These are phyloP conservation scores for Aureobasidium melanogenum DNA, from an alignment of 2,329 filamentous ascomycete genomes.

Conservation along the genomic window DNA sequence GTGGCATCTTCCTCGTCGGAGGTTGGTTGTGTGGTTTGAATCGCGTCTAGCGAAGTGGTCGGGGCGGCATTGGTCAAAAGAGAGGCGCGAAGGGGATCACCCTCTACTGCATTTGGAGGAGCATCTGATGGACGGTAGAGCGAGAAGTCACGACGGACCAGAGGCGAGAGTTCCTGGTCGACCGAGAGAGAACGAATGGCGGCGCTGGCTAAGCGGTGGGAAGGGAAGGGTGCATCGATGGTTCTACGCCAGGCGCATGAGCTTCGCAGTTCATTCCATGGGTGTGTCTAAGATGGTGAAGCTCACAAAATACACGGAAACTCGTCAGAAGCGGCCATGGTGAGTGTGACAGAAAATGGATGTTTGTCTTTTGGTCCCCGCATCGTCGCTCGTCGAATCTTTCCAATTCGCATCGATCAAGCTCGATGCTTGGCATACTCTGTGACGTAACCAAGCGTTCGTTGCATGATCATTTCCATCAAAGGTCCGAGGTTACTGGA, in stretches of 20 bases:
- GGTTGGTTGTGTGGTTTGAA: background rate
- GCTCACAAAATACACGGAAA: conserved; percentile 34
- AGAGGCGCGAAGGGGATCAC: conserved; percentile 16
- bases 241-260: conserved; percentile 40
- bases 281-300: background rate
- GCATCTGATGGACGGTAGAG: conserved; percentile 28
- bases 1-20: conserved; percentile 29
- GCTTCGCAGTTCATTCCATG: background rate
- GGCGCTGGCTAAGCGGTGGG: conserved; percentile 63
- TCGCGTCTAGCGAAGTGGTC: conserved; percentile 12
- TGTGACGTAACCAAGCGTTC: background rate
- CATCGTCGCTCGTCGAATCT: background rate
- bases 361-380: background rate
- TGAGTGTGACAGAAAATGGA: background rate
- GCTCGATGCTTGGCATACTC: background rate
- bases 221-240: conserved; percentile 74
- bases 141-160: conserved; percentile 65
- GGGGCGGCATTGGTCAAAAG: conserved; percentile 16
- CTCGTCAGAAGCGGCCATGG: conserved; percentile 14
- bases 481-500: background rate
- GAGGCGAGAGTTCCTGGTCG: conserved; percentile 78
- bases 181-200: conserved; percentile 71
- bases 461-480: background rate
- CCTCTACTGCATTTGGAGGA: conserved; percentile 13
- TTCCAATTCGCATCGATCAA: background rate